A percentile compares a stretch with the other conserved stretches of the same genome.
Conservation (phyloP, 1,284 basidiomycete genomes). For the Apiotrichum gracile region DNA sequence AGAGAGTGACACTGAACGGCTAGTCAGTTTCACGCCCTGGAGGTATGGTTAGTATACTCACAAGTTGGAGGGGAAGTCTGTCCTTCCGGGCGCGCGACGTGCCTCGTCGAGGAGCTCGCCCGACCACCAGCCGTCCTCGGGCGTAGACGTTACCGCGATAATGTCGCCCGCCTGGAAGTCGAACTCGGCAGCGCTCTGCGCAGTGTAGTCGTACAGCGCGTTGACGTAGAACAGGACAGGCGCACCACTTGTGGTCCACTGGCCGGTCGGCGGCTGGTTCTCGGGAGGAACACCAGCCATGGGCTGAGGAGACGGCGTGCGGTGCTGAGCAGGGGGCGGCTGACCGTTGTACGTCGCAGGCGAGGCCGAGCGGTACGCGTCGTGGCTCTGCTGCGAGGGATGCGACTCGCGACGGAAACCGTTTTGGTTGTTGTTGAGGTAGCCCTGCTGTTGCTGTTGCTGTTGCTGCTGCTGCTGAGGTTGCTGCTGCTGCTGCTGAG, state of each 20-base stretch:
- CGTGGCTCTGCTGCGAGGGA: background rate
- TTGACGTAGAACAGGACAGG: slow-evolving; percentile 57
- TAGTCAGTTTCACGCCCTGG: background rate
- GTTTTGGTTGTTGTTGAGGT: slow-evolving; percentile 2
- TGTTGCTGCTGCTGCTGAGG: slow-evolving; percentile 21
- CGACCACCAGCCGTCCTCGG: slow-evolving; percentile 93
- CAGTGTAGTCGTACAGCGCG: slow-evolving; percentile 85
- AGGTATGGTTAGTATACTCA: slow-evolving; percentile 1
- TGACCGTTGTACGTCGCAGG: background rate
- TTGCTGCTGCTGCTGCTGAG: slow-evolving; percentile 30
- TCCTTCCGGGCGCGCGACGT: slow-evolving; percentile 66
- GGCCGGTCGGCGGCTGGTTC: slow-evolving; percentile 40
- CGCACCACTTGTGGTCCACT: slow-evolving; percentile 42
- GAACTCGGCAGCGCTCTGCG: slow-evolving; percentile 59
- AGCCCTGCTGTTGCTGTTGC: slow-evolving; percentile 19
- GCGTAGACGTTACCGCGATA: slow-evolving; percentile 84
- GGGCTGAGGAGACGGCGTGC: slow-evolving; percentile 36
- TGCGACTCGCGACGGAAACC: slow-evolving; percentile 11
- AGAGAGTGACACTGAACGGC: background rate
- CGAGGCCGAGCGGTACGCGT: background rate
- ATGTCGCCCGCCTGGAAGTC: slow-evolving; percentile 87
- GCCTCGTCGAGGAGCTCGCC: slow-evolving; percentile 69
- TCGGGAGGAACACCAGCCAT: slow-evolving; percentile 29
- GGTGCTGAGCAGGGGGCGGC: slow-evolving; percentile 10
- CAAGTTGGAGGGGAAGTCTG: slow-evolving; percentile 91